Evolutionary conservation across 2,329 filamentous ascomycete species (phyloP).

Genomic region (Botrytis byssoidea): DNA sequence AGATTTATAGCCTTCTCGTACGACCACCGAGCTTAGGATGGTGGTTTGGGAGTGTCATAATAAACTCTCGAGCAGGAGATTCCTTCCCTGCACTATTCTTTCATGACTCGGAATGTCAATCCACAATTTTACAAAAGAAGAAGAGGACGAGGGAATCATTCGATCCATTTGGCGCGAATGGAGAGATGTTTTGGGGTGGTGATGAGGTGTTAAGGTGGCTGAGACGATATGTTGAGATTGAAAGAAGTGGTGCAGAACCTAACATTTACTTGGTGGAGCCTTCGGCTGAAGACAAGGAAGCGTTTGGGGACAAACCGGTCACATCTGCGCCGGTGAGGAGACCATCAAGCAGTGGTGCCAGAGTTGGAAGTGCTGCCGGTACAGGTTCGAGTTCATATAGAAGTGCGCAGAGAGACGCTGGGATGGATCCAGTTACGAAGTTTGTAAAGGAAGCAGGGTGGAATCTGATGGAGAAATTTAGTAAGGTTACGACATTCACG

Average conservation of each 20-base stretch:
- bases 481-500: slow-evolving; percentile 95
- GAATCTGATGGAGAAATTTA: slow-evolving; percentile 95
- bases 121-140: slow-evolving; percentile 91
- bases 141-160: slow-evolving; percentile 79
- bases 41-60: slow-evolving; percentile 96
- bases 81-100: slow-evolving; percentile 96
- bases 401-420: slow-evolving; percentile 53
- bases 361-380: slow-evolving; percentile 41
- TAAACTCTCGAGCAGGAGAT: slow-evolving; percentile 87
- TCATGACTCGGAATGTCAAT: slow-evolving; percentile 95
- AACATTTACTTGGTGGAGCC: slow-evolving; percentile 92
- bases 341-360: slow-evolving; percentile 37
- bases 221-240: slow-evolving; percentile 76
- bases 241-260: slow-evolving; percentile 80
- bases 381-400: slow-evolving; percentile 37
- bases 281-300: slow-evolving; percentile 75
- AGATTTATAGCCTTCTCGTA: slow-evolving; percentile 87
- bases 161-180: slow-evolving; percentile 82
- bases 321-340: slow-evolving; percentile 44
- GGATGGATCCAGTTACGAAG: slow-evolving; percentile 91
- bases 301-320: slow-evolving; percentile 57
- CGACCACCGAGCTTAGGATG: slow-evolving; percentile 91
- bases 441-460: slow-evolving; percentile 92
- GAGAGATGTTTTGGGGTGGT: slow-evolving; percentile 94
- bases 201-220: slow-evolving; percentile 94